Base-by-base conservation (phyloP, 2,329 filamentous ascomycete species). In the Ophiostoma pallidulum region DNA sequence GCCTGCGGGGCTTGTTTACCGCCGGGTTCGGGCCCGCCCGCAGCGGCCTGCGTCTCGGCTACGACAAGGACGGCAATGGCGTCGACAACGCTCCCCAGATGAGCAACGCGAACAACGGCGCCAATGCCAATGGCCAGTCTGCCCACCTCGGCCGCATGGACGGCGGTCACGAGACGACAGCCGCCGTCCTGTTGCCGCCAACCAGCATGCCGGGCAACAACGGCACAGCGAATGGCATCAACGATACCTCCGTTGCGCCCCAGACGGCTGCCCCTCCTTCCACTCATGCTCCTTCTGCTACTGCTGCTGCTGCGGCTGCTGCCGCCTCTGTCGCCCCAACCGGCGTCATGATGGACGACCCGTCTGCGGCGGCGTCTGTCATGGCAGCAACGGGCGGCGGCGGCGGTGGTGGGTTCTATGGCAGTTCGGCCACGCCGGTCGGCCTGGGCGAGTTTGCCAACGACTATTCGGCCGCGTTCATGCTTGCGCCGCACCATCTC, bases 401-500 rank as follows among this genome's bases (percentile, higher is more conserved):
- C 19, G 18, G 24, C 18, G 36, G 16, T 16, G 31, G 41, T 9
- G 20, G 41, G 24, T 13, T 33, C 4, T n/a, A 10, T 8, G 26
- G 24, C 16, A n/a, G 28, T 2, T 20, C 45, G 2, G 31, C 29
- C 6, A 24, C 3, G 19, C 37, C 13, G 18, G 29, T n/a, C 29
- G 38, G 33, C 3, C 20, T 39, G 2, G 32, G 18, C 16, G 19
- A 35, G 13, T 18, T 33, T 19, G 24, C 19, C 26, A 20, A 12
- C 9, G 24, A 41, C 24, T 18, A 42, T 36, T 38, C 35, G 1
- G 22, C 45, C 4, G 40, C 36, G 0, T 51, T 52, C 4, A n/a
- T 47, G 43, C 41, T 50, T 12, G 35, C 33, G 6, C 47, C 53
- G 13, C 53, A 53, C 47, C 53, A 52, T 13, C 58, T 72, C 4